Base-by-base conservation (phyloP, 176 grass and related monocot species). In the Zea mays region DNA sequence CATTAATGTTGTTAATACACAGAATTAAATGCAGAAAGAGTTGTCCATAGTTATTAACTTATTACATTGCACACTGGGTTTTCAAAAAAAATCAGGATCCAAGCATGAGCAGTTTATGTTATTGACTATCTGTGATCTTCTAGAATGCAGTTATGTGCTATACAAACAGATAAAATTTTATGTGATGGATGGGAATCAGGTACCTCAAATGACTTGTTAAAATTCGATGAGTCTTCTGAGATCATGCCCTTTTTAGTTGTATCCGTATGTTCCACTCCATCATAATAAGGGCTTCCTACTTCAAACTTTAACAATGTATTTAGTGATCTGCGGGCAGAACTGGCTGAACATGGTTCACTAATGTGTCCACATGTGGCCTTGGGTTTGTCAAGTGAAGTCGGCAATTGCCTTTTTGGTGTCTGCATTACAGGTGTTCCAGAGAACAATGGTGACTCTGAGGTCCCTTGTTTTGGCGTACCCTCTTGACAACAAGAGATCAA, bases 281-380 rank as follows among this genome's bases (percentile, higher is more conserved):
- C 62, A 20, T 54, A 69, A 65, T 65, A 79, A 36, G 62, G 74
- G 64, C 27, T 55, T 90, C 17, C 75, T 65, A 17, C 85, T 55
- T 82, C 68, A 38, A 70, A 43, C 71, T 95, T 78, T 33, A 90
- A 73, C 68, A 82, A 83, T 70, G 87, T 81, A 21, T 83, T 88
- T 54, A 95, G 75, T 75, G 87, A 91, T 62, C 90, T 93, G 52
- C 92, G 96, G 44, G 86, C 92, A 78, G 92, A 95, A 59, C 74
- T 96, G 34, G 79, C 72, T 66, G 89, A 79, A 62, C 79, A 74
- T 70, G 73, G 14, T 85, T 99, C 92, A 93, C 67, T 41, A 75
- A 66, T 36, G 5, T 83, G 77, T 79, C 87, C 84, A 65, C 55
- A 73, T 48, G 85, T 81, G 47, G 39, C 72, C 71, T 70, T 47